These are phyloP conservation scores for Pouteria glomerata DNA, from an alignment of 148 eudicot genomes.

Conservation along the genomic window DNA sequence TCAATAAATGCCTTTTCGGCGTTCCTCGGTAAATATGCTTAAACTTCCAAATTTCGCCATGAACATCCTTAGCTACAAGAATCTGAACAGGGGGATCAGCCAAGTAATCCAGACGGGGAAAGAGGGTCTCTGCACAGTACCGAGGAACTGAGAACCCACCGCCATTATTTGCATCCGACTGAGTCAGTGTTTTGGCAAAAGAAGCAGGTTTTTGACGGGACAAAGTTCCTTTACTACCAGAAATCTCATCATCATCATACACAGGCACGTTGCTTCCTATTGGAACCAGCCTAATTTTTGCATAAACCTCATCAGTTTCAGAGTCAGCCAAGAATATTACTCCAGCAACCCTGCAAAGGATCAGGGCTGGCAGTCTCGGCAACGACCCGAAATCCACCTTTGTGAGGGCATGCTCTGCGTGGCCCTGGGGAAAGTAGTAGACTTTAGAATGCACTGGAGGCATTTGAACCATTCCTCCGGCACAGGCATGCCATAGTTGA, in stretches of 20 bases:
- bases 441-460: constrained; percentile 54
- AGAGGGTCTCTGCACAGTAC: constrained; percentile 84
- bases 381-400: constrained; percentile 46
- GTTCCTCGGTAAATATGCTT: constrained; percentile 86
- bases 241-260: constrained; percentile 29
- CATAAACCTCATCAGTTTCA: constrained; percentile 74
- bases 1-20: constrained; percentile 72
- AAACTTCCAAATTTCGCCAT: constrained; percentile 78
- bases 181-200: constrained; percentile 83
- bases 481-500: constrained; percentile 93
- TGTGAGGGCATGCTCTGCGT: constrained; percentile 57
- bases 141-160: constrained; percentile 91
- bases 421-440: constrained; percentile 78
- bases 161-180: constrained; percentile 85
- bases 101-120: constrained; percentile 67
- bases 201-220: constrained; percentile 58
- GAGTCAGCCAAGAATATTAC: constrained; percentile 69
- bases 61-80: constrained; percentile 79
- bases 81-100: constrained; percentile 87
- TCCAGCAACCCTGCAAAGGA: constrained; percentile 47
- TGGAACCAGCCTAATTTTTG: constrained; percentile 49
- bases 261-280: constrained; percentile 26
- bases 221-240: constrained; percentile 28
- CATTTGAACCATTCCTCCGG: constrained; percentile 92
- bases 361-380: constrained; percentile 48